Conservation (phyloP, 495 filamentous ascomycete genomes). For the Jackrogersella multiformis region DNA sequence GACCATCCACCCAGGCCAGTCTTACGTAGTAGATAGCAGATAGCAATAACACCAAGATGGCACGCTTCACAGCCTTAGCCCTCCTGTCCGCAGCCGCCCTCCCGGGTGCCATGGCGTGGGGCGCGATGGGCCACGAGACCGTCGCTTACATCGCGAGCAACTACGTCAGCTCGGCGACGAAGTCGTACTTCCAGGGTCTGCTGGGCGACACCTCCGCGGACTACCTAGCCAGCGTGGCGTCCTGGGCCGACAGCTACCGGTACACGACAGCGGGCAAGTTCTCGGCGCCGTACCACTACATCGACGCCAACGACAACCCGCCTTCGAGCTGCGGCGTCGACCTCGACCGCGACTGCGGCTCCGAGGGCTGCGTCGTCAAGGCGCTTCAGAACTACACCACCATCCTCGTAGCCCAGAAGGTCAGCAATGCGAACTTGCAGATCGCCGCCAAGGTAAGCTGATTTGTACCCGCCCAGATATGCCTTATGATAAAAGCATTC, state of each 20-base stretch:
- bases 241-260: slow-evolving; percentile 70
- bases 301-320: slow-evolving; percentile 72
- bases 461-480: no score
- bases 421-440: slow-evolving; percentile 32
- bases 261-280: slow-evolving; percentile 62
- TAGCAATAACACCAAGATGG: slow-evolving; percentile 24
- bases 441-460: slow-evolving; percentile 44
- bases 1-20: neutral
- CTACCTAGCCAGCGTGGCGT: slow-evolving; percentile 67
- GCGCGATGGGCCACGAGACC: slow-evolving; percentile 67
- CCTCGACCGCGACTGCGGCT: slow-evolving; percentile 65
- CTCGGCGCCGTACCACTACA: slow-evolving; percentile 66
- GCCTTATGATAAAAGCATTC: no score
- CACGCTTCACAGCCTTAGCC: slow-evolving; percentile 31
- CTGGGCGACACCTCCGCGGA: slow-evolving; percentile 59
- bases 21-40: neutral
- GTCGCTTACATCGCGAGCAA: slow-evolving; percentile 63
- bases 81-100: slow-evolving; percentile 32
- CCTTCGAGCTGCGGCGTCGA: slow-evolving; percentile 66
- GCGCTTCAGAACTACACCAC: slow-evolving; percentile 69
- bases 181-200: slow-evolving; percentile 58
- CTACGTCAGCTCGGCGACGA: slow-evolving; percentile 57
- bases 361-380: slow-evolving; percentile 65
- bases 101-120: slow-evolving; percentile 43
- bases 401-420: slow-evolving; percentile 37